A percentile compares a stretch with the other conserved stretches of the same genome.
Evolutionary conservation across 345 rosid genomes (phyloP).

Genomic region (Brassica carinata): DNA sequence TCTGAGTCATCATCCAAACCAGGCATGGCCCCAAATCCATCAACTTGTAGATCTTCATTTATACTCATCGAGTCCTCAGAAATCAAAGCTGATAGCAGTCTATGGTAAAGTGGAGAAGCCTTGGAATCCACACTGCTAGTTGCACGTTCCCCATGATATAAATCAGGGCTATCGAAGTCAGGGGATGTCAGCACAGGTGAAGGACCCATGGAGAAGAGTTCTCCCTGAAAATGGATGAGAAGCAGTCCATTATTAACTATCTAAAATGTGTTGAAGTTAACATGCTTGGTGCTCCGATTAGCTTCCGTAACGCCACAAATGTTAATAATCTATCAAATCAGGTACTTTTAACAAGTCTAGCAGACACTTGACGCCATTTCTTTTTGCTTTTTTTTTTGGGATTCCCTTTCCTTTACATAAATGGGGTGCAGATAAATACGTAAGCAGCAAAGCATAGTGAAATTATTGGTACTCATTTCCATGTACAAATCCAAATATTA

Average conservation of each 20-base stretch:
- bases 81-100: slow-evolving; percentile 79
- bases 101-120: slow-evolving; percentile 62
- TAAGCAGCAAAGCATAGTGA: slow-evolving; percentile 11
- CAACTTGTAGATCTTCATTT: slow-evolving; percentile 42
- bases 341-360: not conserved
- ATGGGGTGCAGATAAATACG: slow-evolving; percentile 14
- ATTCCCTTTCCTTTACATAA: slow-evolving; percentile 9
- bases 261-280: slow-evolving; percentile 20
- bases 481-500: not conserved
- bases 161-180: slow-evolving; percentile 27
- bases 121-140: slow-evolving; percentile 33
- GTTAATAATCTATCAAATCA: slow-evolving; percentile 7
- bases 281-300: not conserved
- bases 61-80: slow-evolving; percentile 62
- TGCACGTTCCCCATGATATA: slow-evolving; percentile 31
- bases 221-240: slow-evolving; percentile 30
- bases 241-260: not conserved
- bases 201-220: slow-evolving; percentile 27
- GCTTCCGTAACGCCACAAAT: slow-evolving; percentile 2
- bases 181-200: slow-evolving; percentile 20
- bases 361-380: slow-evolving; percentile 20
- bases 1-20: slow-evolving; percentile 59
- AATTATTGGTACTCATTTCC: slow-evolving; percentile 6
- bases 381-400: slow-evolving; percentile 10
- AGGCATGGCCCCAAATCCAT: slow-evolving; percentile 56